Evolutionary conservation across 495 filamentous ascomycete genomes (phyloP).

Genomic region (Daldinia vernicosa): DNA sequence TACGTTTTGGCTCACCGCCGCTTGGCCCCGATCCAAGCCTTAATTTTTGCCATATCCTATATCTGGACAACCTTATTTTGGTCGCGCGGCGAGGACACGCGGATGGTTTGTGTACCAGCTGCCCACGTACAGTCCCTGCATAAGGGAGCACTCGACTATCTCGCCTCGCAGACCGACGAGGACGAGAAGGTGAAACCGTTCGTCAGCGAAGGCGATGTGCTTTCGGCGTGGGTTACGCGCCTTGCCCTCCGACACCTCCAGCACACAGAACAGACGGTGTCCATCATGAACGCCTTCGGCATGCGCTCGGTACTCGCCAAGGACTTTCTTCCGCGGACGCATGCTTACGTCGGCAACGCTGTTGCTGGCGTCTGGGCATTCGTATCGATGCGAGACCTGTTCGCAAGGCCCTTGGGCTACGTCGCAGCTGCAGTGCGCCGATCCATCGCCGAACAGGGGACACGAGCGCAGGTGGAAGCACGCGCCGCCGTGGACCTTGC

Average conservation of each 20-base stretch:
- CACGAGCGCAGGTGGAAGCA: constrained; percentile 55
- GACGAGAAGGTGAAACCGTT: constrained; percentile 49
- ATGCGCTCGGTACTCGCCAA: constrained; percentile 39
- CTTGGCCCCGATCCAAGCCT: constrained; percentile 39
- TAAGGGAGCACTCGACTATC: constrained; percentile 32
- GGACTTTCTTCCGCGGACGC: constrained; percentile 41
- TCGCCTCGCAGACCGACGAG: constrained; percentile 37
- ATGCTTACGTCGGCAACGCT: constrained; percentile 48
- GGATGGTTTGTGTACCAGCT: constrained; percentile 49
- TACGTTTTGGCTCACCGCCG: constrained; percentile 37
- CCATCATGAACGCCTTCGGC: constrained; percentile 47
- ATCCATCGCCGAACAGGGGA: constrained; percentile 55
- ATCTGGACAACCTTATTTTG: constrained; percentile 41
- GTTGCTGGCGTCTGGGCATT: constrained; percentile 43
- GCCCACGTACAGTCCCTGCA: constrained; percentile 42
- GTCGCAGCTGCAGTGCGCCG: constrained; percentile 50
- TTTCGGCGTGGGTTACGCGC: constrained; percentile 51
- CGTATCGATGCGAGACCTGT: constrained; percentile 47
- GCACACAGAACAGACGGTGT: constrained; percentile 35
- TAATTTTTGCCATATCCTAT: constrained; percentile 44
- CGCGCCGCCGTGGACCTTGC: constrained; percentile 29
- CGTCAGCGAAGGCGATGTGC: constrained; percentile 54
- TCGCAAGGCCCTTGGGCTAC: constrained; percentile 47
- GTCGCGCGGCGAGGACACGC: constrained; percentile 46
- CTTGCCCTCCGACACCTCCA: constrained; percentile 32